phyloP scores from a whole-genome alignment of 495 filamentous ascomycete species.

The Poronia punctata region DNA sequence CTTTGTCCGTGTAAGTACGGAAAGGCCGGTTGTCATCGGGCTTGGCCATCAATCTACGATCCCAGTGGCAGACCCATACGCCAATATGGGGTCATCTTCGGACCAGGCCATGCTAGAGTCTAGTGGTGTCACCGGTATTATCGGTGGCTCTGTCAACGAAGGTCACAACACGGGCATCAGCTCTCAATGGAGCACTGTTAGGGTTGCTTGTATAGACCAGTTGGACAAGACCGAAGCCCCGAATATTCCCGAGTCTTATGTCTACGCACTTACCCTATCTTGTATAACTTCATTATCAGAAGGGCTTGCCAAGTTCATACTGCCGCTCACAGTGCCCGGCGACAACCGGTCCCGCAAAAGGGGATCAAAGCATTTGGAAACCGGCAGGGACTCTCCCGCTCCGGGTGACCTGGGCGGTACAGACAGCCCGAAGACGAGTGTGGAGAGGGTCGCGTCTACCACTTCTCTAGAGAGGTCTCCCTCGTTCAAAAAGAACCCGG shows the following conservation, averaged over 20 bases:
- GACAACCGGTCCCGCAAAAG: constrained; percentile 49
- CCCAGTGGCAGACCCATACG: constrained; percentile 45
- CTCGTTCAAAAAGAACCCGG: constrained; percentile 50
- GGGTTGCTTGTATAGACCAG: constrained; percentile 86
- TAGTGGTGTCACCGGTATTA: constrained; percentile 79
- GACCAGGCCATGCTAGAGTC: constrained; percentile 86
- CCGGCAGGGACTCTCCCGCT: constrained; percentile 37
- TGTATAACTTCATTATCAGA: constrained; percentile 87
- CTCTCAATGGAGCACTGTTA: constrained; percentile 79
- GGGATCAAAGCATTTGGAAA: constrained; percentile 29
- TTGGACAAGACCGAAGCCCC: constrained; percentile 89
- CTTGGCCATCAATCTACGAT: constrained; percentile 79
- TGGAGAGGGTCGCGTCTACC: constrained; percentile 32
- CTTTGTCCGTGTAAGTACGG: constrained; percentile 81
- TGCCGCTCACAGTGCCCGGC: constrained; percentile 75
- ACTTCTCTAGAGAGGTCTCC: constrained; percentile 36
- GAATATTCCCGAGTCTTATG: constrained; percentile 78
- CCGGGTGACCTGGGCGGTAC: constrained; percentile 27
- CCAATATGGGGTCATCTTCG: constrained; percentile 34
- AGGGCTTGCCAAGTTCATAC: constrained; percentile 82
- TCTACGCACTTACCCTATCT: constrained; percentile 81
- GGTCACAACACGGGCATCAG: constrained; percentile 72
- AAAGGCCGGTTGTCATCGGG: constrained; percentile 82
- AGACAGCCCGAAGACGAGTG: constrained; percentile 17
- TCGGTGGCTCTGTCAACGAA: constrained; percentile 65